Conservation (phyloP, 495 filamentous ascomycete genomes). For the Glarea lozoyensis region DNA sequence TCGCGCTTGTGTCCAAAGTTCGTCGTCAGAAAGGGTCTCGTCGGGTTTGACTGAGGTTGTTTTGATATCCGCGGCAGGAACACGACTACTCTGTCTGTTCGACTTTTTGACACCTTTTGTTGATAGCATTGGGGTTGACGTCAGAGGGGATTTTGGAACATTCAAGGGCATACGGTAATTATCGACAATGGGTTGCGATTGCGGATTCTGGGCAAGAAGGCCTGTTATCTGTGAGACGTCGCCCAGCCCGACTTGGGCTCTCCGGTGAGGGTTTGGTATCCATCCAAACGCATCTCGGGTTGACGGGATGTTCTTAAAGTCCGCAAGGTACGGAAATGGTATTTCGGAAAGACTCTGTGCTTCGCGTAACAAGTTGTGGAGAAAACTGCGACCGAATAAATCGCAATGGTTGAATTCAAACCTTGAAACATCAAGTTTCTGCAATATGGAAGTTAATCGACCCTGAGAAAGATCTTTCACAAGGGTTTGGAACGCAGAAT, state of each 20-base stretch:
- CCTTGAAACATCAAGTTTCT: slow-evolving; percentile 3
- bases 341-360: background rate
- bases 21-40: slow-evolving; percentile 9
- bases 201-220: no score
- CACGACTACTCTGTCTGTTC: no score
- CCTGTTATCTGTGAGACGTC: no score
- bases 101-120: no score
- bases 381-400: slow-evolving; percentile 36
- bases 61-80: background rate
- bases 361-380: slow-evolving; percentile 20
- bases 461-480: background rate
- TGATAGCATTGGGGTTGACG: no score
- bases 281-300: no score
- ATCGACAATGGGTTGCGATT: no score
- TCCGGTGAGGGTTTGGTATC: no score
- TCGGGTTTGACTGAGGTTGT: background rate
- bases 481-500: slow-evolving; percentile 27
- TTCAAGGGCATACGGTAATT: no score
- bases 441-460: background rate
- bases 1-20: slow-evolving; percentile 22
- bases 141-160: no score
- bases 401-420: slow-evolving; percentile 30
- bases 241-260: no score
- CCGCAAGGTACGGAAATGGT: background rate
- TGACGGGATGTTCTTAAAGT: background rate